Conservation (phyloP, 1,284 basidiomycete species). For the Mycena citricolor region DNA sequence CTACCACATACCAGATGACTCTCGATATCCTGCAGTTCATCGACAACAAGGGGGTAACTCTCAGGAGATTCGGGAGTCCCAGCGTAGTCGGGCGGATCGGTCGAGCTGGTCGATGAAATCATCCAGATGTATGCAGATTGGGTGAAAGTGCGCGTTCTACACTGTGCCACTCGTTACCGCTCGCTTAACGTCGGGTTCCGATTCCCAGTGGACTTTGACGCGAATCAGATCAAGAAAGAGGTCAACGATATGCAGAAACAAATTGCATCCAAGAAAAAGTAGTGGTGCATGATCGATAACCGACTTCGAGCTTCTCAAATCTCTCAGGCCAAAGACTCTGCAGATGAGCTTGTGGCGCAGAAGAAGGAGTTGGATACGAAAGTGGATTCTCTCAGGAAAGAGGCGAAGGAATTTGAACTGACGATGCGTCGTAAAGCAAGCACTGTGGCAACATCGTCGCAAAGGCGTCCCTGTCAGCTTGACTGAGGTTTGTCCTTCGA, state of each 20-base stretch:
- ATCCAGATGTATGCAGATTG: conserved; percentile 91
- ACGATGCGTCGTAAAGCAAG: conserved; percentile 80
- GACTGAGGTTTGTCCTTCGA: conserved; percentile 71
- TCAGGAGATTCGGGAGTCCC: conserved; percentile 90
- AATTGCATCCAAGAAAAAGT: conserved; percentile 93
- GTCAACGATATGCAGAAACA: conserved; percentile 92
- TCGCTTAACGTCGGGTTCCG: conserved; percentile 40
- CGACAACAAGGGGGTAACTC: conserved; percentile 93
- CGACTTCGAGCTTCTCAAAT: background rate
- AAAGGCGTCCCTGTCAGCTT: conserved; percentile 82
- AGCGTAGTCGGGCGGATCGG: conserved; percentile 88
- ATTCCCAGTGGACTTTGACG: conserved; percentile 86
- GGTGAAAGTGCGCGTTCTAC: conserved; percentile 91
- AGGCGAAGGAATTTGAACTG: conserved; percentile 75
- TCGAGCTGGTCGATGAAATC: conserved; percentile 92
- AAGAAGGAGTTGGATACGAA: conserved; percentile 82
- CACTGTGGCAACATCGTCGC: conserved; percentile 91
- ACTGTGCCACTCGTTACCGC: too few species aligned
- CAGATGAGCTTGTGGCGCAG: conserved; percentile 80
- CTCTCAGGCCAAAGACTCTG: conserved; percentile 82
- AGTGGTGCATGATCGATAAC: conserved; percentile 26
- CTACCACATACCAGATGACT: too few species aligned
- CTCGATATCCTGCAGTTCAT: conserved; percentile 79
- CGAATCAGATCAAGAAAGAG: conserved; percentile 77
- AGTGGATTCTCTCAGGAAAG: conserved; percentile 76